Base-by-base conservation (phyloP, 306 rosid species). In the Calophaca sinica region DNA sequence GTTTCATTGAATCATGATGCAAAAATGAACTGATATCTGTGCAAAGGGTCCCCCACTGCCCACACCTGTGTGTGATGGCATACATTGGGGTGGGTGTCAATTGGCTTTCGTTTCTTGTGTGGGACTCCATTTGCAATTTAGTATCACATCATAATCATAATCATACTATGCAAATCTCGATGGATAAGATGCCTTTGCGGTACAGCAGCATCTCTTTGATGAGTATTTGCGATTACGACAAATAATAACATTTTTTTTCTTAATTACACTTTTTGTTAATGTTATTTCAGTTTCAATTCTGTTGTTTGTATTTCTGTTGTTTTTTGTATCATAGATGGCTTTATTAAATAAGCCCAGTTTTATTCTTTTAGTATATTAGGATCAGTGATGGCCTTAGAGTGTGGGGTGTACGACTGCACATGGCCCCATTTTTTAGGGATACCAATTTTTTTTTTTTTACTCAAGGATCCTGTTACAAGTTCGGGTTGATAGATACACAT, bases 1-100 rank as follows among this genome's bases (percentile, higher is more conserved):
- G 74, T 45, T 78, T 73, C 81, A 58, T 78, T 82, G 79, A 82
- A 80, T 84, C 75, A 84, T 77, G 78, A 79, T 81, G 75, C n/a
- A 73, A 64, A 42, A 68, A 59, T 9, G n/a, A 74, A 49, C 8
- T 75, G 26, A 61, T 44, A 33, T 6, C 2, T 31, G 57, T 42
- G 13, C 11, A 70, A 45, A 55, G 72, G 86, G 73, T 74, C 88
- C 88, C 87, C 85, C 75, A 84, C 63, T 55, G 69, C 83, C 73
- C 74, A 72, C 79, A 35, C 78, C 42, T 67, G 11, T 68, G 55
- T 67, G 11, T 68, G 55, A 66, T 45, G 38, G 55, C 15, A 61
- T 35, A 26, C 73, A 72, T 70, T 73, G 71, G 50, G 62, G 84
- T 76, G 82, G 81, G 59, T 67, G 63, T 42, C 82, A 64, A 62